Evolutionary conservation across 768 basidiomycete genomes (phyloP).

Genomic region (Trametopsis cervina): DNA sequence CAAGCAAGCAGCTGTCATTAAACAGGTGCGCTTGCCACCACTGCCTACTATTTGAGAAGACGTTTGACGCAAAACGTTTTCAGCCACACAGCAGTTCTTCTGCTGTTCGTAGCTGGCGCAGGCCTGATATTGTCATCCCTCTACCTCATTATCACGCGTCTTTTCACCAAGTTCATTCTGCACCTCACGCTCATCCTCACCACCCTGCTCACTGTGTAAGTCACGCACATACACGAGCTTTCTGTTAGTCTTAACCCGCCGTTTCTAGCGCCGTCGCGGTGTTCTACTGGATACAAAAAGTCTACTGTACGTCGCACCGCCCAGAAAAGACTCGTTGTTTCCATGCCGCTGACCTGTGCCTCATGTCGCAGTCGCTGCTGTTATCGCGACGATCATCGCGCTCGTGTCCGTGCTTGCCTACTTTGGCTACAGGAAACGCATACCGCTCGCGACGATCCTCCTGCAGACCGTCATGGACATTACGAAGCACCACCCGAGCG

Average conservation of each 20-base stretch:
- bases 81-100: constrained; percentile 71
- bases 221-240: constrained; percentile 9
- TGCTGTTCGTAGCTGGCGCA: constrained; percentile 65
- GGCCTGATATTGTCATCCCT: constrained; percentile 57
- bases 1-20: constrained; percentile 55
- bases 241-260: constrained; percentile 9
- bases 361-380: constrained; percentile 71
- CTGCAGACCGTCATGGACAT: constrained; percentile 83
- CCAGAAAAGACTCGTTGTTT: not conserved
- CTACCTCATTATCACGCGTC: constrained; percentile 65
- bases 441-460: constrained; percentile 71
- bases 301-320: constrained; percentile 46
- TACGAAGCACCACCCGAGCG: constrained; percentile 73
- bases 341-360: not conserved
- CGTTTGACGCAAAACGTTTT: not conserved
- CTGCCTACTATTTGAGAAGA: not conserved
- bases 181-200: constrained; percentile 65
- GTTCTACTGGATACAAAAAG: constrained; percentile 69
- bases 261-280: constrained; percentile 56
- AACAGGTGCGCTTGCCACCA: constrained; percentile 44
- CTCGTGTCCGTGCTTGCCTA: constrained; percentile 69
- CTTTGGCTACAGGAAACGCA: constrained; percentile 63
- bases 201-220: constrained; percentile 58
- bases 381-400: constrained; percentile 79
- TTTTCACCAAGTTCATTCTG: constrained; percentile 71